These are phyloP conservation scores for Paramecium sonneborni DNA, from an alignment of 73 alveolate genomes.

Conservation along the genomic window DNA sequence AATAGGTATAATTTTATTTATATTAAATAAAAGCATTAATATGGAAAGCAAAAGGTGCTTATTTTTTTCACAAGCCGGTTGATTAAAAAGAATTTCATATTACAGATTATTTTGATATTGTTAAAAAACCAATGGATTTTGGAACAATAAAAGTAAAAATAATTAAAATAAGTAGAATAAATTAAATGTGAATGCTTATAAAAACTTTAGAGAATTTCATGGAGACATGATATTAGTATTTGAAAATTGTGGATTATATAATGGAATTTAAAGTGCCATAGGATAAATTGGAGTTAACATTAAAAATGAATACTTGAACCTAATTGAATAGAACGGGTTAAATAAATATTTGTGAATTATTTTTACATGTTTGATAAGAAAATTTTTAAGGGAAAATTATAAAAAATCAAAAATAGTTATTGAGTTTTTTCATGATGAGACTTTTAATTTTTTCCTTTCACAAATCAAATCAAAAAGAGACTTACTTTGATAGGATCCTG, in stretches of 20 bases:
- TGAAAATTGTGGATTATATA: constrained; percentile 58
- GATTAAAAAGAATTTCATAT: constrained; percentile 86
- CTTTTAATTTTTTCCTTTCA: background rate
- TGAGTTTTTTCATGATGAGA: background rate
- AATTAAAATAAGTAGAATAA: constrained; percentile 4
- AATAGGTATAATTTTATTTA: constrained; percentile 17
- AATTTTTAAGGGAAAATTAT: background rate
- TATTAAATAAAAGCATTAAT: constrained; percentile 58
- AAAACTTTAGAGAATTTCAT: constrained; percentile 46
- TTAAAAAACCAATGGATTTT: constrained; percentile 96
- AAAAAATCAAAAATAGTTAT: background rate
- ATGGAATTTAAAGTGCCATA: constrained; percentile 60
- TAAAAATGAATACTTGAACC: constrained; percentile 11
- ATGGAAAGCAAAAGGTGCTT: constrained; percentile 91
- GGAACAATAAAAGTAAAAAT: constrained; percentile 83
- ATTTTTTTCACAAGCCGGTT: constrained; percentile 92
- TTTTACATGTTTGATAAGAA: background rate
- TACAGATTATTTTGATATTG: constrained; percentile 88
- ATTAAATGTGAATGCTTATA: constrained; percentile 57
- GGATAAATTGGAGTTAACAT: constrained; percentile 52
- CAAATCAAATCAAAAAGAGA: constrained; percentile 3
- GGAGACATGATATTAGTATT: constrained; percentile 47
- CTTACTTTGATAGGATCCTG: background rate
- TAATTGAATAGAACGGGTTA: background rate
- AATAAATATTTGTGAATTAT: constrained; percentile 38